Base-by-base conservation (phyloP, 2,329 filamentous ascomycete genomes). In the Sarocladium oryzae region DNA sequence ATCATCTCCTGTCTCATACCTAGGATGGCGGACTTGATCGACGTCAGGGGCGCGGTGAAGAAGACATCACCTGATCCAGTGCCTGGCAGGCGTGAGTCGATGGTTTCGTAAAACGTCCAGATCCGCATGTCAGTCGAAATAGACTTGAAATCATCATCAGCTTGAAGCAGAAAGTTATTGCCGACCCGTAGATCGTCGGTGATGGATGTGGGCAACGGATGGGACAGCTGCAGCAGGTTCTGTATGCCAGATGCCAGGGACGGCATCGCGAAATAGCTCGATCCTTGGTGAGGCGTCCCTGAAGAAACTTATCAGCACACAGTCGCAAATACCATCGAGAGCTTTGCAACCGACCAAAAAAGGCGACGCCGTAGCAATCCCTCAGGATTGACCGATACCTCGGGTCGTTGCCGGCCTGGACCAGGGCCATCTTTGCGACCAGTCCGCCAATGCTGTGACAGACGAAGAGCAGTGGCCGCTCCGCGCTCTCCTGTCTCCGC, bases 81-180 rank as follows among this genome's bases (percentile, higher is more conserved):
- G 1, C 74, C 74, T 0, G 76, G 76, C 4, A 84, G 66, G 1
- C 74, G 72, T 1, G 80, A 82, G 60, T 84, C 81, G 7, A 79
- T 72, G 0, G 79, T 84, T 57, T 84, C 81, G 53, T 84, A 79
- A 36, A 84, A 77, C 0, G 79, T 81, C 79, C 81, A 84, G 11
- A 84, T 69, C 6, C 74, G 75, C 49, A 84, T 68, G 52, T 84
- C 81, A 32, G 76, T 75, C 0, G 79, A 74, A 4, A 81, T 72
- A 3, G 76, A 69, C 45, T 73, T 73, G 58, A 84, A 85, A 37
- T 73, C 70, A 2, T 81, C 76, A 16, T 82, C 75, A 43, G 72
- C 68, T 36, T 67, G 69, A 6, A 76, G 60, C 1, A 85, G 63
- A 0, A 70, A 60, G n/a, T 66, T 64, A 54, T 77, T 75, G 9